A percentile compares a stretch with the other conserved stretches of the same genome.
These are phyloP conservation scores for Prunus dulcis DNA, from an alignment of 306 rosid genomes.

Conservation along the genomic window DNA sequence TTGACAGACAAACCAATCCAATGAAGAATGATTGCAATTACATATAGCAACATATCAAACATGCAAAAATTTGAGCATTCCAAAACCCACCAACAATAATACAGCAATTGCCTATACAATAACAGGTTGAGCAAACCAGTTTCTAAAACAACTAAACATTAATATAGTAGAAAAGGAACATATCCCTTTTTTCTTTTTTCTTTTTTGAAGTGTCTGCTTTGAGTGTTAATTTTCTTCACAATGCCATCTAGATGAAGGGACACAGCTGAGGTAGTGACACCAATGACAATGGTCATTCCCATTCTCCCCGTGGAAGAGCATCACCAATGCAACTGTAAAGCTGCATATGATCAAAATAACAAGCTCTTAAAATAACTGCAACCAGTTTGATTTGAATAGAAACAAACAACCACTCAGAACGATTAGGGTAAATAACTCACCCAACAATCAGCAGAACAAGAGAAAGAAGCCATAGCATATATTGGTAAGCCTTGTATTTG, in stretches of 20 bases:
- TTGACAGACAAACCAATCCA: neutral
- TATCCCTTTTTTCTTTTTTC: too few species aligned
- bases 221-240: conserved; percentile 36
- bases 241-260: conserved; percentile 70
- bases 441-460: conserved; percentile 52
- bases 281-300: conserved; percentile 70
- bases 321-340: conserved; percentile 49
- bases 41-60: neutral
- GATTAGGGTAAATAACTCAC: conserved; percentile 33
- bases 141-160: neutral
- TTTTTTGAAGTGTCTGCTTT: neutral
- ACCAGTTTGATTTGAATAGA: neutral
- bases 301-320: conserved; percentile 57
- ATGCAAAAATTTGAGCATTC: neutral
- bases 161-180: neutral
- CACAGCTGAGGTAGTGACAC: conserved; percentile 70
- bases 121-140: neutral
- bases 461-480: conserved; percentile 58
- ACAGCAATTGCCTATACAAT: neutral
- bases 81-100: neutral
- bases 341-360: conserved; percentile 30
- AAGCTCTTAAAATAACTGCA: neutral
- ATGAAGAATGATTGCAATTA: neutral
- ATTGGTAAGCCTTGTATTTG: conserved; percentile 73
- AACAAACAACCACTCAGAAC: neutral